These are phyloP conservation scores for Metschnikowia chrysomelidarum DNA, from an alignment of 805 yeast species.

Conservation along the genomic window DNA sequence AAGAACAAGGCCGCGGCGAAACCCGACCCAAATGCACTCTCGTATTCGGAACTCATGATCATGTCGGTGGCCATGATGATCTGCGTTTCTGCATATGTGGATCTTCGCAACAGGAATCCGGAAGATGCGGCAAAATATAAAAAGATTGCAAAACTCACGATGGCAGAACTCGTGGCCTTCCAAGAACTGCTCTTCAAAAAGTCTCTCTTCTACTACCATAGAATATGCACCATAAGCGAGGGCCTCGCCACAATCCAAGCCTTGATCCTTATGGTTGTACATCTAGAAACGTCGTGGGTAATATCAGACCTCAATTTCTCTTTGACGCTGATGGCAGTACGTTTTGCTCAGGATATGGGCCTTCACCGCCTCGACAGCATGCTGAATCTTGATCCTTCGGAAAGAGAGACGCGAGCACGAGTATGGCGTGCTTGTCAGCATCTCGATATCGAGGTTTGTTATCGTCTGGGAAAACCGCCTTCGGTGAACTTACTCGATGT, in stretches of 20 bases:
- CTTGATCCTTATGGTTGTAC: slow-evolving; percentile 43
- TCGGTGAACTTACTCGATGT: slow-evolving; percentile 40
- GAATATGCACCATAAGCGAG: slow-evolving; percentile 48
- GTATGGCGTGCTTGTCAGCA: slow-evolving; percentile 52
- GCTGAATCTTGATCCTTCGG: slow-evolving; percentile 32
- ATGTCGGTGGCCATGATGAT: slow-evolving; percentile 32
- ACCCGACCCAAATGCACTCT: slow-evolving; percentile 18
- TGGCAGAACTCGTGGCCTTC: slow-evolving; percentile 11
- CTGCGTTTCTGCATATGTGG: slow-evolving; percentile 24
- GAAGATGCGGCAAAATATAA: background rate
- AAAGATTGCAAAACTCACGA: slow-evolving; percentile 2
- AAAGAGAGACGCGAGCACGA: slow-evolving; percentile 34
- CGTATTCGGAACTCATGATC: slow-evolving; percentile 31
- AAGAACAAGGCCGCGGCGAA: slow-evolving; percentile 10
- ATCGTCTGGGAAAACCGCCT: slow-evolving; percentile 51
- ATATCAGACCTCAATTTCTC: slow-evolving; percentile 42
- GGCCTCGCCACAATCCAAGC: slow-evolving; percentile 53
- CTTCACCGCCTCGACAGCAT: slow-evolving; percentile 50
- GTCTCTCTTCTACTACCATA: slow-evolving; percentile 45
- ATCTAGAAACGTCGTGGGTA: slow-evolving; percentile 31
- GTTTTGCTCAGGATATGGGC: slow-evolving; percentile 58
- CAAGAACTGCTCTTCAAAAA: slow-evolving; percentile 15
- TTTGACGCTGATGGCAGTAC: slow-evolving; percentile 44
- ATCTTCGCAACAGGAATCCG: slow-evolving; percentile 10
- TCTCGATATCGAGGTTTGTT: slow-evolving; percentile 44